These are phyloP conservation scores for Tephrocybe sp. DNA, from an alignment of 768 basidiomycete genomes.

Conservation along the genomic window DNA sequence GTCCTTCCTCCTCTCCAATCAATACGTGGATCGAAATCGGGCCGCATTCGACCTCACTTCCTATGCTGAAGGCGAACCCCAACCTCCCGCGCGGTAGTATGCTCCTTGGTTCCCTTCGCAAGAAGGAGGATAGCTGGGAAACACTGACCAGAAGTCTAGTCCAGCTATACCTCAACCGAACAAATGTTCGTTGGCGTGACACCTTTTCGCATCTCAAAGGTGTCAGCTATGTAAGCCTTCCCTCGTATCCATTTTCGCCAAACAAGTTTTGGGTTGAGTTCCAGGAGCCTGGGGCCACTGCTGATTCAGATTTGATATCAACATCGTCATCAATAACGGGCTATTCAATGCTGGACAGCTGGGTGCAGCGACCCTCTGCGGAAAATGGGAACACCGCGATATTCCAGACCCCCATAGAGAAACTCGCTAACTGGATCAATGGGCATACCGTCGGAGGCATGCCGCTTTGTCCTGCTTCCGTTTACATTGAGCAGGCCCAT, in stretches of 20 bases:
- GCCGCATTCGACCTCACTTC: slow-evolving; percentile 55
- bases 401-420: slow-evolving; percentile 51
- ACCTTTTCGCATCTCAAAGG: slow-evolving; percentile 45
- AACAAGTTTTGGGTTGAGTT: slow-evolving; percentile 57
- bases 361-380: slow-evolving; percentile 38
- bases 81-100: slow-evolving; percentile 27
- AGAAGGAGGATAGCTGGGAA: slow-evolving; percentile 38
- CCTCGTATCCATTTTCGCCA: slow-evolving; percentile 60
- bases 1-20: slow-evolving; percentile 22
- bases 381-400: slow-evolving; percentile 36
- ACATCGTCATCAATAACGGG: slow-evolving; percentile 13
- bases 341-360: slow-evolving; percentile 36
- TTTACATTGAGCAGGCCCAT: slow-evolving; percentile 57
- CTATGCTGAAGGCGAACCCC: slow-evolving; percentile 49
- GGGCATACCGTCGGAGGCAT: slow-evolving; percentile 58
- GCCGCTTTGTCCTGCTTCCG: slow-evolving; percentile 63
- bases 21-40: slow-evolving; percentile 67
- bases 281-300: slow-evolving; percentile 22
- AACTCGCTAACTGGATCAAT: slow-evolving; percentile 41
- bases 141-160: slow-evolving; percentile 45
- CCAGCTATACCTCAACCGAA: slow-evolving; percentile 41
- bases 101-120: slow-evolving; percentile 50
- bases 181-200: slow-evolving; percentile 50
- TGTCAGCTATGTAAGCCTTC: slow-evolving; percentile 47
- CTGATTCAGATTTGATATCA: background rate